Evolutionary conservation across 148 eudicot genomes (phyloP).

Genomic region (Nepenthes mirabilis): DNA sequence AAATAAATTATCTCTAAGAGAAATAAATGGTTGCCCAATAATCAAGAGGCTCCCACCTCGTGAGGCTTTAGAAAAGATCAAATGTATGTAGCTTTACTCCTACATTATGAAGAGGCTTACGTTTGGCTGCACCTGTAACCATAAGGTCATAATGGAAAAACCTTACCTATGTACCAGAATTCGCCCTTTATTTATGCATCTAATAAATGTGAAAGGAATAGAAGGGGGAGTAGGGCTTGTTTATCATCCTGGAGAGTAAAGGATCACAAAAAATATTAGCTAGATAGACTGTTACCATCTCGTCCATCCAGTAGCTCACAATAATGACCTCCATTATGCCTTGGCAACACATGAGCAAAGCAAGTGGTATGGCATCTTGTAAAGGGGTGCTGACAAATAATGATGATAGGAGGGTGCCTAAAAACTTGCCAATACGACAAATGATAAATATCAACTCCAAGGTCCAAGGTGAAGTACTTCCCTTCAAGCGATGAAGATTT

Average conservation of each 20-base stretch:
- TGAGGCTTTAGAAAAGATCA: no score
- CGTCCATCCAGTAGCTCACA: constrained; percentile 15
- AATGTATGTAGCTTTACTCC: no score
- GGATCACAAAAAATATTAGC: not conserved
- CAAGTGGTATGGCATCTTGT: constrained; percentile 20
- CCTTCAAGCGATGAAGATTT: constrained; percentile 6
- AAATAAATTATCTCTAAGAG: no score
- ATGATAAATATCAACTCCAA: constrained; percentile 20
- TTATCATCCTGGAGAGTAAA: not conserved
- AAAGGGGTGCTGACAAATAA: constrained; percentile 10
- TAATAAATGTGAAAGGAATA: not conserved
- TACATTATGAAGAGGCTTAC: no score
- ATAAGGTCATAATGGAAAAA: not conserved
- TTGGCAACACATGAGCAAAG: constrained; percentile 22
- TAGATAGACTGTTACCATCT: constrained; percentile 8
- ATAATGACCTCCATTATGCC: constrained; percentile 23
- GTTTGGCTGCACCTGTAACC: not conserved
- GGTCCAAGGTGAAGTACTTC: constrained; percentile 7
- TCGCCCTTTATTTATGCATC: not conserved
- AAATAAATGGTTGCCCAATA: no score
- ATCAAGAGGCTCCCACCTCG: no score
- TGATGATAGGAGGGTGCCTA: constrained; percentile 17
- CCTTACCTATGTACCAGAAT: no score
- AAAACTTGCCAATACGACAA: constrained; percentile 18
- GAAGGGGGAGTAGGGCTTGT: not conserved